phyloP scores from a whole-genome alignment of 345 rosid species.

The Brassica juncea region DNA sequence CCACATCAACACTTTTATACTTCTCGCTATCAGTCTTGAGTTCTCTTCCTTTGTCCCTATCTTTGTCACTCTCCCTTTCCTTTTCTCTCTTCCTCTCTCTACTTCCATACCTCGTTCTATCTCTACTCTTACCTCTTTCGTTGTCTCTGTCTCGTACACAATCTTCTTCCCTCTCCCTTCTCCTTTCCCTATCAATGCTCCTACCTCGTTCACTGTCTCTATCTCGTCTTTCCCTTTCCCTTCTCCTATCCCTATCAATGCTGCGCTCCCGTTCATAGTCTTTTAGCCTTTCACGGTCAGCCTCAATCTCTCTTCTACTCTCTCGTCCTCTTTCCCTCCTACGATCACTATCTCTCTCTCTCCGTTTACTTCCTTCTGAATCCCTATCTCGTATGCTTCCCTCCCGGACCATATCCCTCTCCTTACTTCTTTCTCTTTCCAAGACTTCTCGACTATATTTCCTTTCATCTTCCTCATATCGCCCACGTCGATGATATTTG shows the following conservation, averaged over 20 bases:
- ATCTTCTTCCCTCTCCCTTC: constrained; percentile 32
- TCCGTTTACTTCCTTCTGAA: constrained; percentile 46
- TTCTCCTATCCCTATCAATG: constrained; percentile 33
- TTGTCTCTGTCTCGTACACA: constrained; percentile 39
- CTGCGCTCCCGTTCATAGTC: constrained; percentile 50
- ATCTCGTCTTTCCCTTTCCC: constrained; percentile 44
- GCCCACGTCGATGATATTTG: constrained; percentile 47
- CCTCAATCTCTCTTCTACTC: constrained; percentile 53
- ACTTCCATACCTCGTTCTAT: constrained; percentile 41
- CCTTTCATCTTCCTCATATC: constrained; percentile 47
- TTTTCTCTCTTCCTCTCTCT: constrained; percentile 46
- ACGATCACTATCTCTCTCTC: constrained; percentile 43
- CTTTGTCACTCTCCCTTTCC: constrained; percentile 49
- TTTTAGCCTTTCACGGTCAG: constrained; percentile 45
- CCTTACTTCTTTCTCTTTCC: constrained; percentile 46
- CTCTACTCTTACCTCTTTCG: constrained; percentile 50
- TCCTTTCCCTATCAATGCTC: constrained; percentile 49
- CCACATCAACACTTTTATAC: constrained; percentile 38
- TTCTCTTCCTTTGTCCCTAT: constrained; percentile 49
- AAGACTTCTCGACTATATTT: constrained; percentile 44
- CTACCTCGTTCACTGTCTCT: constrained; percentile 44
- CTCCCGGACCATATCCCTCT: constrained; percentile 39
- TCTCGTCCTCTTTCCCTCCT: constrained; percentile 51
- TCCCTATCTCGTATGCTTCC: constrained; percentile 44
- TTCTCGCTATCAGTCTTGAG: constrained; percentile 43